Base-by-base conservation (phyloP, 2,329 filamentous ascomycete species). In the Pezicula rhizophila region DNA sequence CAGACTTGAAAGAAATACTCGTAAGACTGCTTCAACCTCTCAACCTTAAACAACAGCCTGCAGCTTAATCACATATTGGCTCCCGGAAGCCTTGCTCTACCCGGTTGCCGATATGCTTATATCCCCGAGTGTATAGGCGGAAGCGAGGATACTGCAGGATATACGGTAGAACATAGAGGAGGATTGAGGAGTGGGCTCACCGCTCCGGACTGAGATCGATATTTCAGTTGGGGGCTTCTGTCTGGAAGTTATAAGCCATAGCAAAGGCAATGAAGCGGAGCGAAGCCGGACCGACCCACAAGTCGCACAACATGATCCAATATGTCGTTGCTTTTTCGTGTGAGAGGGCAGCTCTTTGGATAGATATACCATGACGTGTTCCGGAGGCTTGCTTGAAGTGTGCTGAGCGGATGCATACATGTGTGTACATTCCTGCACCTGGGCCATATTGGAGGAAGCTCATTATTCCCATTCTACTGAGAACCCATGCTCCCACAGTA, bases 271-370 rank as follows among this genome's bases (percentile, higher is more conserved):
- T 31, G 28, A 31, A 31, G 28, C 28, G 28, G 26, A 31, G 28
- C 20, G 40, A 42, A 15, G 40, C 25, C 40, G 40, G 40, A 42
- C 40, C 40, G 40, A 42, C 25, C 40, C 40, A 42, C 40, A 26
- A 15, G 20, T 20, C n/a, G 18, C 26, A 20, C 20, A 31, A 15
- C 8, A 42, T 26, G 25, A 26, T 42, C 40, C 40, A 28, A 42
- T 26, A 8, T 42, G 18, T 28, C 20, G 14, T 42, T 42, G 40
- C 20, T 26, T 42, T 25, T 26, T 26, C 11, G 12, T 14, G 40
- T 12, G 25, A 15, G 8, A 28, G 25, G 25, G 20, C 5, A 26
- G 40, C 10, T 42, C 20, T 42, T 15, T 14, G 23, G 40, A 20
- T 42, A 42, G 40, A 42, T 26, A 31, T 26, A 42, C 40, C 40